Evolutionary conservation across 2,329 filamentous ascomycete species (phyloP).

Genomic region (Arthroderma uncinatum): DNA sequence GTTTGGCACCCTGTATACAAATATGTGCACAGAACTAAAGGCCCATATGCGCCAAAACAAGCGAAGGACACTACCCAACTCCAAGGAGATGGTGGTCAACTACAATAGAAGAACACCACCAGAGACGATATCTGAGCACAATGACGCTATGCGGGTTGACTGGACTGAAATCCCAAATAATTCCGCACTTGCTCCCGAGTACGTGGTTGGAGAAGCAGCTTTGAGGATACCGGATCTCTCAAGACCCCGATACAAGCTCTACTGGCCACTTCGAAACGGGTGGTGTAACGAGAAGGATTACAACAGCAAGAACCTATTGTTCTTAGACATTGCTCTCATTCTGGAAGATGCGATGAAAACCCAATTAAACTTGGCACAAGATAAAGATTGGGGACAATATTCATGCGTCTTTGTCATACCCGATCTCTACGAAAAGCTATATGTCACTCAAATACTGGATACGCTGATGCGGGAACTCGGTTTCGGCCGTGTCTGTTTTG

Average conservation of each 20-base stretch:
- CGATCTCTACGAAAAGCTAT: constrained; percentile 88
- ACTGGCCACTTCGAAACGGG: constrained; percentile 80
- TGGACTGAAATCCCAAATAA: constrained; percentile 73
- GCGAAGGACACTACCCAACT: constrained; percentile 90
- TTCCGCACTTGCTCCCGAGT: constrained; percentile 53
- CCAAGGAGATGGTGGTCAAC: constrained; percentile 87
- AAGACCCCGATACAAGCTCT: constrained; percentile 76
- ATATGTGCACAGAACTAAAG: constrained; percentile 79
- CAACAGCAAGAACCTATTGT: constrained; percentile 62
- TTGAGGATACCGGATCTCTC: constrained; percentile 82
- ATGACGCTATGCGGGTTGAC: constrained; percentile 84
- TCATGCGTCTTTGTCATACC: constrained; percentile 96
- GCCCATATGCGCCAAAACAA: constrained; percentile 86
- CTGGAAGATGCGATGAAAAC: constrained; percentile 74
- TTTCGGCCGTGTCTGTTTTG: constrained; percentile 80
- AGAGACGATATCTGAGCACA: constrained; percentile 85
- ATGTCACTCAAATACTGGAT: constrained; percentile 73
- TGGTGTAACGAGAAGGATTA: constrained; percentile 90
- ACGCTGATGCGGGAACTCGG: constrained; percentile 82
- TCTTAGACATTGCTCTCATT: constrained; percentile 76
- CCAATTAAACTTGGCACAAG: constrained; percentile 68
- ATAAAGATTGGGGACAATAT: constrained; percentile 77
- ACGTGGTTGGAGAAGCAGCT: constrained; percentile 71
- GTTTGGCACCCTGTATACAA: constrained; percentile 57
- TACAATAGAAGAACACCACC: constrained; percentile 78